These are phyloP conservation scores for Sporisorium scitamineum DNA, from an alignment of 1,284 basidiomycete genomes.

Conservation along the genomic window DNA sequence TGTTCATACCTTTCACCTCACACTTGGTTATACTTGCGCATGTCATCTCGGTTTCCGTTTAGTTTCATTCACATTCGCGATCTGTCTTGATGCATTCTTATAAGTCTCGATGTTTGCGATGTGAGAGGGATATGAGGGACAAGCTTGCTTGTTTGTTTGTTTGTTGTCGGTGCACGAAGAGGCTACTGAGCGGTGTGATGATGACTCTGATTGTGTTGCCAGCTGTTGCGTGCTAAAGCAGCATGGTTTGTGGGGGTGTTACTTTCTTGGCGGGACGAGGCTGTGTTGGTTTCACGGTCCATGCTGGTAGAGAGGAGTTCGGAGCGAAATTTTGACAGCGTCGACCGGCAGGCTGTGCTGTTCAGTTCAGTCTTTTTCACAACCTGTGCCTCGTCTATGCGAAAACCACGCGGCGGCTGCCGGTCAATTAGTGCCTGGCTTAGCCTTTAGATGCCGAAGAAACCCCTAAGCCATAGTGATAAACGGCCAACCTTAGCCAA, in stretches of 20 bases:
- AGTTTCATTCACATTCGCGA: constrained; percentile 1
- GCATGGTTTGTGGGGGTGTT: too few relatives aligned
- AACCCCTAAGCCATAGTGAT: too few relatives aligned
- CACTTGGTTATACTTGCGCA: constrained; percentile 11
- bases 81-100: constrained; percentile 19
- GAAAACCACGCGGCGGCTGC: not conserved
- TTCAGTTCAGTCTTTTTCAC: not conserved
- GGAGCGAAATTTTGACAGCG: not conserved
- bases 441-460: not conserved
- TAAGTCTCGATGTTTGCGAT: not conserved
- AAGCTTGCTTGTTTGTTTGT: too few relatives aligned
- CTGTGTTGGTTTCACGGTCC: not conserved
- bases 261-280: not conserved
- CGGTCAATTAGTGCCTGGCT: not conserved
- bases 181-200: too few relatives aligned
- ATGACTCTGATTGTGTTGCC: too few relatives aligned
- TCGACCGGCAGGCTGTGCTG: constrained; percentile 9
- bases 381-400: not conserved
- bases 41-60: constrained; percentile 17
- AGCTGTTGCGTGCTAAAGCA: too few relatives aligned
- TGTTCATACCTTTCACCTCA: not conserved
- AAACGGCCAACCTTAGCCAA: not conserved
- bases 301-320: too few relatives aligned
- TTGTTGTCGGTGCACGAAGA: too few relatives aligned
- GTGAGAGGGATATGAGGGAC: not conserved